Conservation (phyloP, 805 yeast genomes). For the Candida dajiaensis region DNA sequence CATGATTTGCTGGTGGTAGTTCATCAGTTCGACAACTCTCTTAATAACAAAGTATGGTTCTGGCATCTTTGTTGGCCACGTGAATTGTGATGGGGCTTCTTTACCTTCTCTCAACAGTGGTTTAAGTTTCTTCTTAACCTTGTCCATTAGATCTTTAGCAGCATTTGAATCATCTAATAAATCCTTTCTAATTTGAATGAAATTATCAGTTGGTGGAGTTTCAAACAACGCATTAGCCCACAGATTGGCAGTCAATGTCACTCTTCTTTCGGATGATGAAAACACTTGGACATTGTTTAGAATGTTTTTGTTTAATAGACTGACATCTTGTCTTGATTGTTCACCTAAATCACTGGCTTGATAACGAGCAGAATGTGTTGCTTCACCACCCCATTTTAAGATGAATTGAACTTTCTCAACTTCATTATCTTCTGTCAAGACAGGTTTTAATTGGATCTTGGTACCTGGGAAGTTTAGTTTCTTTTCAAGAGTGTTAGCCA, state of each 20-base stretch:
- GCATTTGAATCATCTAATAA: conserved; percentile 95
- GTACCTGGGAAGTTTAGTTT: conserved; percentile 93
- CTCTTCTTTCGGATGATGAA: conserved; percentile 93
- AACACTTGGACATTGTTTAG: conserved; percentile 80
- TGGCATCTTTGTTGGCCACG: conserved; percentile 99
- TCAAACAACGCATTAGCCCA: conserved; percentile 66
- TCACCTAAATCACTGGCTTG: conserved; percentile 96
- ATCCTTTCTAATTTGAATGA: conserved; percentile 80
- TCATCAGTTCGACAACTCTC: conserved; percentile 93
- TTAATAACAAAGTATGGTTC: conserved; percentile 93
- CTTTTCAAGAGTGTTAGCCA: conserved; percentile 80
- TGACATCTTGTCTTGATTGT: conserved; percentile 87
- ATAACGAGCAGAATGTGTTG: conserved; percentile 93
- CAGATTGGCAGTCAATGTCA: conserved; percentile 83
- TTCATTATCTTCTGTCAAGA: conserved; percentile 56
- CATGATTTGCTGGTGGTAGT: conserved; percentile 80
- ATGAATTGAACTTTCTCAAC: conserved; percentile 95
- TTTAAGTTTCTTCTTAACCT: conserved; percentile 92
- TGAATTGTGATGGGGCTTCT: conserved; percentile 94
- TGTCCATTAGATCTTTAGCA: conserved; percentile 96
- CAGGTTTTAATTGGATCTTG: conserved; percentile 91
- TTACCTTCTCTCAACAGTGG: conserved; percentile 92
- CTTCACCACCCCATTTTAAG: conserved; percentile 99
- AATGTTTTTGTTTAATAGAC: conserved; percentile 77
- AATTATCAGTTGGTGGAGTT: conserved; percentile 69